phyloP scores from a whole-genome alignment of 768 basidiomycete genomes.

The Pholiota molesta region DNA sequence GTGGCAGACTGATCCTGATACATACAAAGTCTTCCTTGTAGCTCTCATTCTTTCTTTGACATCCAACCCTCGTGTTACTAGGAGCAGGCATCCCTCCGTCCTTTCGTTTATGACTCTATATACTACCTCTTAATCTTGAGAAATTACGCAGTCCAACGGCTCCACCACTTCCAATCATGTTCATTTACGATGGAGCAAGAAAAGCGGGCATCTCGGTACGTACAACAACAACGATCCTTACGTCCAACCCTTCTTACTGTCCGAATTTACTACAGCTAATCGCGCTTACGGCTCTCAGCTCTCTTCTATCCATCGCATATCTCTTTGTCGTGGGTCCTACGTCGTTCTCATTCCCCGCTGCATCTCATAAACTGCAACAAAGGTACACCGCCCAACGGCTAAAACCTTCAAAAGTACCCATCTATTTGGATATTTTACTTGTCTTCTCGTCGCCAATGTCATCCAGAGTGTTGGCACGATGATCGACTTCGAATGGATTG shows the following conservation, averaged over 20 bases:
- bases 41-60: background rate
- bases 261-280: conserved; percentile 9
- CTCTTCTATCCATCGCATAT: conserved; percentile 16
- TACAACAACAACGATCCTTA: background rate
- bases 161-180: background rate
- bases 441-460: conserved; percentile 30
- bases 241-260: background rate
- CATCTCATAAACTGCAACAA: background rate
- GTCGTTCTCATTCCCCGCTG: background rate
- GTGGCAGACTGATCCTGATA: background rate
- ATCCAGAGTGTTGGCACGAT: conserved; percentile 29
- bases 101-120: background rate
- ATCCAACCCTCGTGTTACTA: background rate
- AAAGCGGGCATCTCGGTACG: conserved; percentile 22
- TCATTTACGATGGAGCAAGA: conserved; percentile 11
- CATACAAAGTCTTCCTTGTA: background rate
- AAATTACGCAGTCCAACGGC: conserved; percentile 1
- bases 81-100: background rate
- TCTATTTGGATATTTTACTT: conserved; percentile 29
- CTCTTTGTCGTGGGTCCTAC: conserved; percentile 17
- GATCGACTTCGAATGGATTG: conserved; percentile 32
- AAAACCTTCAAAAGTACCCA: conserved; percentile 28
- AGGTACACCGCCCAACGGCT: conserved; percentile 18
- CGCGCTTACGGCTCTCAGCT: conserved; percentile 17
- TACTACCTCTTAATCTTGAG: background rate